phyloP scores from a whole-genome alignment of 805 yeast species.

The Jamesozyma gamospora region DNA sequence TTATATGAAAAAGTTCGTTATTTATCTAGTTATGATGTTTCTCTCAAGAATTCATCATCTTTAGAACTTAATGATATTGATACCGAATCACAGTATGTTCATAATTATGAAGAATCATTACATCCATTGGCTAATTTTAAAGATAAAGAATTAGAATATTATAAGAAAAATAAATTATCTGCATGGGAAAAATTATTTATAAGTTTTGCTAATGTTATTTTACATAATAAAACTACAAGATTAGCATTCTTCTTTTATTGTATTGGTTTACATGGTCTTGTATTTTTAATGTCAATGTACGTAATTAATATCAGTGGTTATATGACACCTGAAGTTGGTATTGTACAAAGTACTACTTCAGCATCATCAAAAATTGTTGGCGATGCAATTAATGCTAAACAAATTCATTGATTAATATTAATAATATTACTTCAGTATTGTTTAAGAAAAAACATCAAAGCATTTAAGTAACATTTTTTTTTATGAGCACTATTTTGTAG shows the following conservation, averaged over 20 bases:
- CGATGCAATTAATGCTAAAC: neutral
- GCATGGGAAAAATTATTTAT: conserved; percentile 72
- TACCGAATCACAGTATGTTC: conserved; percentile 51
- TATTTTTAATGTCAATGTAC: conserved; percentile 53
- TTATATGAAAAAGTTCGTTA: conserved; percentile 71
- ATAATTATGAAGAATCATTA: conserved; percentile 61
- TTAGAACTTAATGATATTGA: conserved; percentile 29
- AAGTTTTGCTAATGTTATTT: conserved; percentile 60
- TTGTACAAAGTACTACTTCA: conserved; percentile 13
- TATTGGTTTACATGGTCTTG: conserved; percentile 60
- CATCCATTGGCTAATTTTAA: conserved; percentile 82
- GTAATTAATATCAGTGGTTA: conserved; percentile 38
- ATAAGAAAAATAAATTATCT: conserved; percentile 55
- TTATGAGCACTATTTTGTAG: too few relatives aligned
- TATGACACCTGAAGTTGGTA: conserved; percentile 36
- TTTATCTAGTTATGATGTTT: conserved; percentile 40
- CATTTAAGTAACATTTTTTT: too few relatives aligned
- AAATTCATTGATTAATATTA: too few relatives aligned
- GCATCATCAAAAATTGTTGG: conserved; percentile 1
- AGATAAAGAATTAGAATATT: conserved; percentile 62
- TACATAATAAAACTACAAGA: conserved; percentile 65
- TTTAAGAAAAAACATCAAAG: too few relatives aligned
- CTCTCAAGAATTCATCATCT: conserved; percentile 20
- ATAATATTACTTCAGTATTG: too few relatives aligned
- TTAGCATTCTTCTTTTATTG: conserved; percentile 67